Conservation (phyloP, 2,329 filamentous ascomycete species). For the Aspergillus intermedius region DNA sequence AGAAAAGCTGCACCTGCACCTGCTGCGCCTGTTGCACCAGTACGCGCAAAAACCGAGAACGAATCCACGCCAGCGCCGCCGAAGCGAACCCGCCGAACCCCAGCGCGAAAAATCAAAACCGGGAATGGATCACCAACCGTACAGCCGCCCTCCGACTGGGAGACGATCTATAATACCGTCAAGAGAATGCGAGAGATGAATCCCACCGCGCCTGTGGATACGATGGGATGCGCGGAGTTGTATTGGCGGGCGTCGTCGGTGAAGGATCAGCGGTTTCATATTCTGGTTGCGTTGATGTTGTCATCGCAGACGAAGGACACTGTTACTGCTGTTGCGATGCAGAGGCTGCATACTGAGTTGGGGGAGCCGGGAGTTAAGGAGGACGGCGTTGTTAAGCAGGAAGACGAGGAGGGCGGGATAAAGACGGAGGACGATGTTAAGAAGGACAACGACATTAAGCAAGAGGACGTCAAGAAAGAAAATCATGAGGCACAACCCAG, state of each 20-base stretch:
- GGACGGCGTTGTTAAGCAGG: neutral
- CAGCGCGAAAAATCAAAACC: constrained; percentile 35
- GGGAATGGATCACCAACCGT: constrained; percentile 31
- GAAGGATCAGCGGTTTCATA: constrained; percentile 70
- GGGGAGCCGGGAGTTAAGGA: constrained; percentile 22
- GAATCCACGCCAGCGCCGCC: constrained; percentile 25
- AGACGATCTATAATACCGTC: constrained; percentile 69
- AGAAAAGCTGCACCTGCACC: constrained; percentile 32
- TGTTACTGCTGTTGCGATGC: constrained; percentile 78
- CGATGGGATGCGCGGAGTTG: constrained; percentile 75
- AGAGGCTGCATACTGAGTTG: constrained; percentile 67
- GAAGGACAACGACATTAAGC: neutral
- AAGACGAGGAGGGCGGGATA: neutral
- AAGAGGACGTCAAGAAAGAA: constrained; percentile 8
- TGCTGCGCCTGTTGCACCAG: too few species aligned
- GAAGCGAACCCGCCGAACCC: constrained; percentile 29
- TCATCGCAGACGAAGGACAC: constrained; percentile 92
- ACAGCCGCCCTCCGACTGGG: constrained; percentile 72
- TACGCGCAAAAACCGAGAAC: constrained; percentile 2
- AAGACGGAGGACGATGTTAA: neutral
- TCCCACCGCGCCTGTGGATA: constrained; percentile 76
- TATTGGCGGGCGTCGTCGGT: constrained; percentile 38
- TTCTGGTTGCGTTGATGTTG: constrained; percentile 80
- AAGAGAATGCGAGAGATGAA: constrained; percentile 69
- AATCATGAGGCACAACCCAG: constrained; percentile 28